Evolutionary conservation across 1,284 basidiomycete genomes (phyloP), one percentile per base, ranked within the genome.

Genomic region (Vanrija pseudolonga): DNA sequence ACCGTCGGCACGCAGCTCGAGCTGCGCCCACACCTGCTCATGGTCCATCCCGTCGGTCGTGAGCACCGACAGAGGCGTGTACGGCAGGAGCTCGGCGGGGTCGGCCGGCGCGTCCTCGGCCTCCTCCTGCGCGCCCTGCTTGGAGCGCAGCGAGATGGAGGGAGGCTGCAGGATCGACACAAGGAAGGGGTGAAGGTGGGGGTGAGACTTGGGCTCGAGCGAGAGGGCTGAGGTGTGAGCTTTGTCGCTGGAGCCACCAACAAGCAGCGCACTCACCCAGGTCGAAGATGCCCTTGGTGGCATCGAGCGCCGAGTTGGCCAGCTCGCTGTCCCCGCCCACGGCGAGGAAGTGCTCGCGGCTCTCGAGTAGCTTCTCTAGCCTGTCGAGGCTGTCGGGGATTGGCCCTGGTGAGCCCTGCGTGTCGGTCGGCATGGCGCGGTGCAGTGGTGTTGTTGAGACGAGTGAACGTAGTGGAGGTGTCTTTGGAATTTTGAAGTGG

Each of bases 1-100:
- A 23, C 70, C 82, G 60, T 84, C 82, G 23, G 85, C 78, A 45
- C 88, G 80, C 46, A 95, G 78, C 68, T 96, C 93, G 49, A 95
- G 74, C 75, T 96, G 95, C 45, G 87, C 85, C 95, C 95, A 98
- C 23, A 98, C 79, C 73, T 96, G 93, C 55, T 90, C 89, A 20
- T 84, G 81, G 63, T 86, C 85, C 84, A 96, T 87, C n/a, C 83
- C 86, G n/a, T 90, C 84, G 12, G 85, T 80, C 56, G 86, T 87
- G 19, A 98, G 82, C 48, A 83, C 83, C 2, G 83, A 77, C 3
- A 97, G 77, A 4, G 91, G 90, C 0, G 93, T 95, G 45, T 81
- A 79, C 42, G 82, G 76, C 47, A 90, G 80, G 18, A 79, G 64
- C n/a, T 68, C 39, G 69, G 69, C 53, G 63, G 76, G 46, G 63